Percentiles rank a stretch among this genome's conserved stretches.
Conservation (phyloP, 2,329 filamentous ascomycete genomes). For the Ophiostoma himal-ulmi region DNA sequence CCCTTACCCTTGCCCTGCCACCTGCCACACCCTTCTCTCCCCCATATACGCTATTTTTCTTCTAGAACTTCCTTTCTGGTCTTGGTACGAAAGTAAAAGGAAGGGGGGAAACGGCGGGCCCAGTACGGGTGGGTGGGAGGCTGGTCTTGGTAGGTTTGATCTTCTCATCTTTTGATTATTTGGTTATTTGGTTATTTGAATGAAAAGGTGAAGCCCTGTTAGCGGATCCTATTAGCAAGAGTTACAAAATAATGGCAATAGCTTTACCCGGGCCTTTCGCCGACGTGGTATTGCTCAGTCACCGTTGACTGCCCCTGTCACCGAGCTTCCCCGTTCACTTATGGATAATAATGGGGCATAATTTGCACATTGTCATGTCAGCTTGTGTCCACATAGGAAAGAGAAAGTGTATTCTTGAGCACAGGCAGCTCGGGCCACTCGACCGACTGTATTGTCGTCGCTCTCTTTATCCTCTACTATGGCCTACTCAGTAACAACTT, state of each 20-base stretch:
- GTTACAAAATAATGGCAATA: background rate
- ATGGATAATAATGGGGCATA: background rate
- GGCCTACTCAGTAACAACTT: no score
- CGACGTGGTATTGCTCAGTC: slow-evolving; percentile 2
- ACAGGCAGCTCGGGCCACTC: background rate
- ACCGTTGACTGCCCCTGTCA: slow-evolving; percentile 2
- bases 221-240: background rate
- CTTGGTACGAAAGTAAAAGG: background rate
- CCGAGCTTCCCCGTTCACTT: background rate
- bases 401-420: background rate
- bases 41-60: background rate
- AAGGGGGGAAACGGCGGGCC: background rate
- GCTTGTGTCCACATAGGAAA: background rate
- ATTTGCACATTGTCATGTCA: no score
- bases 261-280: slow-evolving; percentile 10
- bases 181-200: background rate
- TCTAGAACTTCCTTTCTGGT: slow-evolving; percentile 8
- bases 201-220: background rate
- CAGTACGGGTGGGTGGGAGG: background rate
- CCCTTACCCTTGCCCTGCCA: background rate
- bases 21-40: no score
- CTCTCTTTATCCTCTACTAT: background rate
- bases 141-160: background rate
- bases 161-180: no score
- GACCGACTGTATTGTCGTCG: background rate